These are phyloP conservation scores for Picea glauca DNA, from an alignment of 75 land plant species.

Conservation along the genomic window DNA sequence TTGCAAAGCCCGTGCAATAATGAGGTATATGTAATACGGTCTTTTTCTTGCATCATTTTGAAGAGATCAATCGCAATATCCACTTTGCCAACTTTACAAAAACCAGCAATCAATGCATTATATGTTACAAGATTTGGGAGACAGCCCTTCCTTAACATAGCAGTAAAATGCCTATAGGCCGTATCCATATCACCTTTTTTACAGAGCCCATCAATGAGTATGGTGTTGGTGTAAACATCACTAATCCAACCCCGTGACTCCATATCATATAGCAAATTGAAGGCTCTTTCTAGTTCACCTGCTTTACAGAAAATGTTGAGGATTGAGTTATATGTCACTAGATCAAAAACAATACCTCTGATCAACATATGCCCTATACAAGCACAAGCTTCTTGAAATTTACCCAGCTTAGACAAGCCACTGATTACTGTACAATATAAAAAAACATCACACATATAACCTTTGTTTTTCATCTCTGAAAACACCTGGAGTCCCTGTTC, in stretches of 20 bases:
- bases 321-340: conserved; percentile 66
- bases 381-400: conserved; percentile 34
- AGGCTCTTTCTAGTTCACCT: conserved; percentile 39
- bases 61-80: conserved; percentile 46
- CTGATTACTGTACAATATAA: conserved; percentile 43
- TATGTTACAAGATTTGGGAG: conserved; percentile 49
- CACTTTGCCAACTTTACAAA: conserved; percentile 52
- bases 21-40: conserved; percentile 62
- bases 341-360: conserved; percentile 32
- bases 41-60: conserved; percentile 42
- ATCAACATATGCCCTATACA: conserved; percentile 29
- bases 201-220: conserved; percentile 55
- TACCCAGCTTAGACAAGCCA: conserved; percentile 43
- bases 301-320: conserved; percentile 45
- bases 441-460: conserved; percentile 45
- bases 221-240: conserved; percentile 59
- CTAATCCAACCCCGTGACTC: conserved; percentile 34
- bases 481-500: conserved; percentile 45
- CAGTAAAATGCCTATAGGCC: conserved; percentile 30
- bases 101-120: conserved; percentile 58
- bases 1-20: conserved; percentile 63
- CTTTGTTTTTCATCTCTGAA: conserved; percentile 41
- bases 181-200: conserved; percentile 41
- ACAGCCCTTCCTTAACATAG: conserved; percentile 31
- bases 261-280: conserved; percentile 40